Conservation (phyloP, 306 rosid genomes). For the Castanea sativa region DNA sequence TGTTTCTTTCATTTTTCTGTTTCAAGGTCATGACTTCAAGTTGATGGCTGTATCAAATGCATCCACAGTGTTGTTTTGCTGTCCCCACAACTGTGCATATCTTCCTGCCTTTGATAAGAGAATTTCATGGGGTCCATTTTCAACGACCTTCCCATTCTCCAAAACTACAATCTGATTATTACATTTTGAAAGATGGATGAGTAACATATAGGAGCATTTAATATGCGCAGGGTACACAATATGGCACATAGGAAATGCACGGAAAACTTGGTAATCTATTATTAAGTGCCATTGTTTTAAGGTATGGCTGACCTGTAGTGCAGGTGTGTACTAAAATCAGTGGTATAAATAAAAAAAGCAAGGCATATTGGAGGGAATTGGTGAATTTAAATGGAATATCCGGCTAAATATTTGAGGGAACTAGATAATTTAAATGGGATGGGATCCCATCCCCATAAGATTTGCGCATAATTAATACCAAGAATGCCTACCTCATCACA, state of each 20-base stretch:
- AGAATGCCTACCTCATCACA: slow-evolving; percentile 72
- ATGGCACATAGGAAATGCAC: background rate
- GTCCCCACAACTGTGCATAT: slow-evolving; percentile 97
- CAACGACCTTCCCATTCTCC: slow-evolving; percentile 92
- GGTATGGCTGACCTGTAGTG: background rate
- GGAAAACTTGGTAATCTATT: background rate
- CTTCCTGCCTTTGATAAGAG: slow-evolving; percentile 82
- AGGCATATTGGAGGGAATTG: too few relatives aligned
- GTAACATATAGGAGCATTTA: background rate
- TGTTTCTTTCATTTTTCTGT: background rate
- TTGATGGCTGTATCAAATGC: slow-evolving; percentile 60
- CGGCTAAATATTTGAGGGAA: too few relatives aligned
- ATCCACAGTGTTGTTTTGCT: slow-evolving; percentile 83
- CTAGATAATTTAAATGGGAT: background rate
- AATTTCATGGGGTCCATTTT: slow-evolving; percentile 89
- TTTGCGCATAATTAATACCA: background rate
- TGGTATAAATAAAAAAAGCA: background rate
- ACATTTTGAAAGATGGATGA: background rate
- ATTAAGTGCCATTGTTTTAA: background rate
- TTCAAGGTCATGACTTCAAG: slow-evolving; percentile 31
- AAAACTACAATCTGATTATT: slow-evolving; percentile 74
- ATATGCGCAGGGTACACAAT: background rate
- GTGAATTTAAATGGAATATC: too few relatives aligned
- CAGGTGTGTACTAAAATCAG: background rate
- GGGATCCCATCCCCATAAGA: background rate